A percentile compares a stretch with the other conserved stretches of the same genome.
Evolutionary conservation across 1,284 basidiomycete species (phyloP).

Genomic region (Anthracocystis setariae): DNA sequence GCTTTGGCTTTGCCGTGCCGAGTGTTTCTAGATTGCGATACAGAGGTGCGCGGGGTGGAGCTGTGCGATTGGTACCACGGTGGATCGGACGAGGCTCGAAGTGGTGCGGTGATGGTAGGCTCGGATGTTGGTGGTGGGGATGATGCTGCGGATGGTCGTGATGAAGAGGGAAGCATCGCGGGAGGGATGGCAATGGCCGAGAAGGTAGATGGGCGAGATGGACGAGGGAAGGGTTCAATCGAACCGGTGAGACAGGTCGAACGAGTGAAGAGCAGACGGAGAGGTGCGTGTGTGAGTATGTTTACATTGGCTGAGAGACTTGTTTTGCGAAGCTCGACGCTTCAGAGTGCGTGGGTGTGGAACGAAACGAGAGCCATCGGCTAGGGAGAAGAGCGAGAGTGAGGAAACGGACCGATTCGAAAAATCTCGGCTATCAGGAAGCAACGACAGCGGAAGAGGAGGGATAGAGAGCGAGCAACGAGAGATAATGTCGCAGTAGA

Average conservation of each 20-base stretch:
- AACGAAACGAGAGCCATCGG: slow-evolving; percentile 1
- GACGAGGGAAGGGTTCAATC: too few relatives aligned
- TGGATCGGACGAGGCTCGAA: slow-evolving; percentile 27
- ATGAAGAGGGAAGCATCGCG: slow-evolving; percentile 21
- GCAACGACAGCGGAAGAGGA: too few relatives aligned
- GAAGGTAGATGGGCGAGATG: too few relatives aligned
- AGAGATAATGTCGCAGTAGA: slow-evolving; percentile 5
- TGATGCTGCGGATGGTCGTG: slow-evolving; percentile 7
- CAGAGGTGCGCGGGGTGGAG: slow-evolving; percentile 31
- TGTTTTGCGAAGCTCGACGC: background rate
- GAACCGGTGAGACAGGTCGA: too few relatives aligned
- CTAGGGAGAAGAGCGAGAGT: background rate
- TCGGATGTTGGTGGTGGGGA: slow-evolving; percentile 1
- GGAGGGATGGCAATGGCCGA: background rate
- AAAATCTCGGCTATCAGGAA: slow-evolving; percentile 28
- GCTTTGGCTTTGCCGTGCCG: slow-evolving; percentile 20
- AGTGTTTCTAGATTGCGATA: slow-evolving; percentile 13
- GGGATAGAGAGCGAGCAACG: background rate
- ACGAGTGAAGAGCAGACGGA: too few relatives aligned
- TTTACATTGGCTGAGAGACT: slow-evolving; percentile 12
- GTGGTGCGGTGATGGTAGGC: slow-evolving; percentile 10
- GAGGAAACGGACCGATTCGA: background rate
- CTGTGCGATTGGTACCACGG: slow-evolving; percentile 36
- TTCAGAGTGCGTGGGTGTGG: background rate
- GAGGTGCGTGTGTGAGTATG: background rate